Conservation (phyloP, 371 early-diverging fungal genomes). For the Rhizopus microsporus region DNA sequence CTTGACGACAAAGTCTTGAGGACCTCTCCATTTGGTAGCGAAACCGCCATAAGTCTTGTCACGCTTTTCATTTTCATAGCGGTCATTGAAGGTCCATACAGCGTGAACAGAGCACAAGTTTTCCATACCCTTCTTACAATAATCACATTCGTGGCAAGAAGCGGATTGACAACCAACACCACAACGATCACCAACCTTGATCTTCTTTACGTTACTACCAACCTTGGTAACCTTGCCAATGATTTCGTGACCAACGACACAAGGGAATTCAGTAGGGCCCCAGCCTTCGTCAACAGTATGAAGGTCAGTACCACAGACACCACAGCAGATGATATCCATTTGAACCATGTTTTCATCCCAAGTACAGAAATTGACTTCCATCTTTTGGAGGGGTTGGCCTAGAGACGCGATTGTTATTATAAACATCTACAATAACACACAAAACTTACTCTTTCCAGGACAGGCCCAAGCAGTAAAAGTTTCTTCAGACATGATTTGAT, state of each 20-base stretch:
- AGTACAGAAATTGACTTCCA: constrained; percentile 34
- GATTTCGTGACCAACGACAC: constrained; percentile 70
- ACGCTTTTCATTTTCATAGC: constrained; percentile 56
- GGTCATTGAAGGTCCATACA: constrained; percentile 65
- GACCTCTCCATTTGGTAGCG: constrained; percentile 61
- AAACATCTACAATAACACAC: background rate
- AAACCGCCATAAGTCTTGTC: constrained; percentile 65
- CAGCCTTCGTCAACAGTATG: constrained; percentile 73
- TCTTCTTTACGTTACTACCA: constrained; percentile 49
- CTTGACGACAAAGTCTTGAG: constrained; percentile 50
- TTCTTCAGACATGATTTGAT: constrained; percentile 27
- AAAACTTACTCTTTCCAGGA: constrained; percentile 22
- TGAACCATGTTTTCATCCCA: constrained; percentile 59
- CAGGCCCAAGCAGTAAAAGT: constrained; percentile 34
- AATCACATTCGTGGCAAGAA: constrained; percentile 41
- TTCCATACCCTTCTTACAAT: constrained; percentile 34
- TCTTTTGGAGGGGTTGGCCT: constrained; percentile 26
- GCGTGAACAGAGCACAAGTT: constrained; percentile 44
- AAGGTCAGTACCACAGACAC: constrained; percentile 56
- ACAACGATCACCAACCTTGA: constrained; percentile 67
- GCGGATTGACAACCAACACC: constrained; percentile 69
- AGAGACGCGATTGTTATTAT: background rate
- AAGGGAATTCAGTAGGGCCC: constrained; percentile 63
- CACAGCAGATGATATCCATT: constrained; percentile 62
- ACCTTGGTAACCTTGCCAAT: constrained; percentile 53